Base-by-base conservation (phyloP, 2,329 filamentous ascomycete species). In the Epicoccum sorghinum region DNA sequence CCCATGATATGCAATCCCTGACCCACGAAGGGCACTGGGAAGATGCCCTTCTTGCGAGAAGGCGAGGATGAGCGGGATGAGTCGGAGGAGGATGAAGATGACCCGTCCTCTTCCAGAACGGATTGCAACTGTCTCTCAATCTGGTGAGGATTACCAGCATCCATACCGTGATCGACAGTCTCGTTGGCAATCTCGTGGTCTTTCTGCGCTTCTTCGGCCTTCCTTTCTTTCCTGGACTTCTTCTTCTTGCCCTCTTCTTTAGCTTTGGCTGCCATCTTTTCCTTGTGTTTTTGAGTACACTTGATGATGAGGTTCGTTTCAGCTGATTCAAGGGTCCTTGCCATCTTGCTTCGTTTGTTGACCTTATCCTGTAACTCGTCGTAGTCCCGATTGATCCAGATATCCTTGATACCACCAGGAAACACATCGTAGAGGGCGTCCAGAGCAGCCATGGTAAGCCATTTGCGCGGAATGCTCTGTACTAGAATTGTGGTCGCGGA, bases 401-500 rank as follows among this genome's bases (percentile, higher is more conserved):
- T 90, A 64, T 98, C 98, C 55, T 91, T 86, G 68, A 99, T 89
- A 27, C 95, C 95, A 18, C 95, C 95, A 0, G 95, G 95, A 65
- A 97, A 98, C 1, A 98, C 93, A 71, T 99, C 95, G 67, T 96
- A 99, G 0, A 99, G 80, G 0, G 89, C 89, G 53, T 86, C 83
- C 4, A 99, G 82, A 0, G 91, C 90, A 39, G 96, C 87, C 43
- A 91, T 84, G 2, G 85, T 91, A 7, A 96, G 85, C 95, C 95
- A 99, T 69, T 96, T 96, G 36, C 84, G 80, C 1, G 95, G 95
- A 46, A 99, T 96, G 9, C 89, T 89, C 60, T 89, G 95, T 47
- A 99, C 92, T 5, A 99, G 82, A 41, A 99, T 93, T 0, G 95
- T 99, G 5, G 93, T 99, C 2, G 95, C 93, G 13, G 93, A 98